phyloP scores from a whole-genome alignment of 805 yeast genomes.

The Grigorovia jiainica region DNA sequence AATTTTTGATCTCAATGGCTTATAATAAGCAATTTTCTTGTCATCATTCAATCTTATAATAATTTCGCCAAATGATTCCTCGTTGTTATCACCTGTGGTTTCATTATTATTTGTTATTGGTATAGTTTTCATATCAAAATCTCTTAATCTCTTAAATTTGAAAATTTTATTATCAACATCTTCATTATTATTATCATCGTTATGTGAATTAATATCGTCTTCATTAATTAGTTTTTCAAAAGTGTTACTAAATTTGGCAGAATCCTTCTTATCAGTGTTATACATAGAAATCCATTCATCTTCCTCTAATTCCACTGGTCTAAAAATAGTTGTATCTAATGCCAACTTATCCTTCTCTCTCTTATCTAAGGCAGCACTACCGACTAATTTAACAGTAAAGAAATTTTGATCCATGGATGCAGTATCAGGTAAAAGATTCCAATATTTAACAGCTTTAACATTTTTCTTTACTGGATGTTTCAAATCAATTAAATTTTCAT shows the following conservation, averaged over 20 bases:
- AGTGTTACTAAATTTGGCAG: constrained; percentile 31
- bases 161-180: constrained; percentile 43
- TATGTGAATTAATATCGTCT: constrained; percentile 3
- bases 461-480: constrained; percentile 73
- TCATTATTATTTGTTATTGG: constrained; percentile 5
- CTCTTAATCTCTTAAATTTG: constrained; percentile 58
- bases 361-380: constrained; percentile 37
- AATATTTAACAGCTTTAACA: constrained; percentile 63
- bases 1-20: constrained; percentile 67
- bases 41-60: constrained; percentile 50
- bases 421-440: constrained; percentile 84
- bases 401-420: constrained; percentile 79
- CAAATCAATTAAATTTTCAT: constrained; percentile 33
- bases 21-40: constrained; percentile 56
- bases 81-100: neutral
- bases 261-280: constrained; percentile 38
- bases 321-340: constrained; percentile 54
- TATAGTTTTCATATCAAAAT: constrained; percentile 63
- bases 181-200: constrained; percentile 20
- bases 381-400: constrained; percentile 51
- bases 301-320: constrained; percentile 58
- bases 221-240: constrained; percentile 31
- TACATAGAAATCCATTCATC: constrained; percentile 75
- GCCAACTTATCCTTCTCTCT: constrained; percentile 28
- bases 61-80: constrained; percentile 39